A percentile compares a stretch with the other conserved stretches of the same genome.
Evolutionary conservation across 768 basidiomycete genomes (phyloP).

Genomic region (Termitomyces bulborhizus): DNA sequence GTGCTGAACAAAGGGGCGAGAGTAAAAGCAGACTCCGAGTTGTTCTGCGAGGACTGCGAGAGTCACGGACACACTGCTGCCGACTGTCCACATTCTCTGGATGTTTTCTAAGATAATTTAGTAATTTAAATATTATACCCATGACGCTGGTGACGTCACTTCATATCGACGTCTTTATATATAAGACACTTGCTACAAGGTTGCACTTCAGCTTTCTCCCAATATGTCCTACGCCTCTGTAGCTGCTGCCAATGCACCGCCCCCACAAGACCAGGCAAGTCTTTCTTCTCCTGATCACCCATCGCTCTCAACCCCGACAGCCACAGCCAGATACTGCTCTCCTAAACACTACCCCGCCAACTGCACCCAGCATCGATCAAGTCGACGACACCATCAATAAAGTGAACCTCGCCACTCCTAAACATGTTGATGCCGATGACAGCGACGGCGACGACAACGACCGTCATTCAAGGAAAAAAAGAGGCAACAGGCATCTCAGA

Average conservation of each 20-base stretch:
- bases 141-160: constrained; percentile 12
- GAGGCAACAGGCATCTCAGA: constrained; percentile 28
- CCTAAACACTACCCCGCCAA: constrained; percentile 43
- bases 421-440: constrained; percentile 3
- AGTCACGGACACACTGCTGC: constrained; percentile 67
- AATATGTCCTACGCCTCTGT: constrained; percentile 72
- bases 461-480: constrained; percentile 10
- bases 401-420: constrained; percentile 45
- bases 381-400: constrained; percentile 42
- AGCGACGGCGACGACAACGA: background rate
- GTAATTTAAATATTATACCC: background rate
- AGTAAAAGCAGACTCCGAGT: constrained; percentile 22
- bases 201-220: background rate
- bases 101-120: constrained; percentile 66
- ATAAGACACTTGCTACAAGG: constrained; percentile 1
- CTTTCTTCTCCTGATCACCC: background rate
- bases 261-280: constrained; percentile 38
- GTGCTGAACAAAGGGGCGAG: constrained; percentile 55
- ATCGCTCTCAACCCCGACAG: constrained; percentile 21
- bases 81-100: constrained; percentile 80
- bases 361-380: constrained; percentile 24
- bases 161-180: background rate
- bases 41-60: constrained; percentile 84
- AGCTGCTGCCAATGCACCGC: constrained; percentile 52
- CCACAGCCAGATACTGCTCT: constrained; percentile 63